These are phyloP conservation scores for Fusarium sp. DNA, from an alignment of 2,329 filamentous ascomycete genomes.

Conservation along the genomic window DNA sequence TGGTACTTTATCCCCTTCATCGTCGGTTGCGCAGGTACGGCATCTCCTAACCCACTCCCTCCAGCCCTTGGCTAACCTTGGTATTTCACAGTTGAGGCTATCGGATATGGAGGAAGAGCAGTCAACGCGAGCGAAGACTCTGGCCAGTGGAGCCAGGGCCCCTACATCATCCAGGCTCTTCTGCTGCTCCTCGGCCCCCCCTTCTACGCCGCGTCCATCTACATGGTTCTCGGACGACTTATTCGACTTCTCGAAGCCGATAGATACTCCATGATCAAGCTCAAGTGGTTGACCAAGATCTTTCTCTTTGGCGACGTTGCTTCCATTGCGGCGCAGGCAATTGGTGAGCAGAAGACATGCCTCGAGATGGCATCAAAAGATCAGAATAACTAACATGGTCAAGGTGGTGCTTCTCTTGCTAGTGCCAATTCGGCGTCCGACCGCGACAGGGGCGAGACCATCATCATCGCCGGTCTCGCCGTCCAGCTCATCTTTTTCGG, in stretches of 20 bases:
- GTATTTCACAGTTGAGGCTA: constrained; percentile 29
- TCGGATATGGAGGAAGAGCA: constrained; percentile 62
- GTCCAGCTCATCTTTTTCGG: constrained; percentile 69
- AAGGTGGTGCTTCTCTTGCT: constrained; percentile 32
- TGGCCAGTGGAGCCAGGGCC: constrained; percentile 50
- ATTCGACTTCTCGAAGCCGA: constrained; percentile 55
- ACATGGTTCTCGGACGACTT: constrained; percentile 62
- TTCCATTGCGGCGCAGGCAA: constrained; percentile 52
- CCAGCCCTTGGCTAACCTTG: not conserved
- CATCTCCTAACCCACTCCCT: not conserved
- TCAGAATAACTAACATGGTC: not conserved
- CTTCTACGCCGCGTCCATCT: constrained; percentile 60
- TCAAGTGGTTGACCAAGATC: constrained; percentile 62
- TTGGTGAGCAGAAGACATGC: constrained; percentile 18
- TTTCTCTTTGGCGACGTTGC: constrained; percentile 65
- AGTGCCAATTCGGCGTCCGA: constrained; percentile 36
- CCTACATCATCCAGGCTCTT: constrained; percentile 56
- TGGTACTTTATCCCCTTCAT: constrained; percentile 67
- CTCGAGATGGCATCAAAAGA: not conserved
- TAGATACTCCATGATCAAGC: constrained; percentile 56
- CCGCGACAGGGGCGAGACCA: constrained; percentile 54
- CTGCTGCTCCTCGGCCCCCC: constrained; percentile 56
- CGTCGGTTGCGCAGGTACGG: constrained; percentile 62
- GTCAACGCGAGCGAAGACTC: constrained; percentile 56
- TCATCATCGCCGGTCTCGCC: constrained; percentile 66